Percentiles rank a stretch among this genome's conserved stretches.
These are phyloP conservation scores for Coniochaeta sp. DNA, from an alignment of 2,329 filamentous ascomycete genomes.

Conservation along the genomic window DNA sequence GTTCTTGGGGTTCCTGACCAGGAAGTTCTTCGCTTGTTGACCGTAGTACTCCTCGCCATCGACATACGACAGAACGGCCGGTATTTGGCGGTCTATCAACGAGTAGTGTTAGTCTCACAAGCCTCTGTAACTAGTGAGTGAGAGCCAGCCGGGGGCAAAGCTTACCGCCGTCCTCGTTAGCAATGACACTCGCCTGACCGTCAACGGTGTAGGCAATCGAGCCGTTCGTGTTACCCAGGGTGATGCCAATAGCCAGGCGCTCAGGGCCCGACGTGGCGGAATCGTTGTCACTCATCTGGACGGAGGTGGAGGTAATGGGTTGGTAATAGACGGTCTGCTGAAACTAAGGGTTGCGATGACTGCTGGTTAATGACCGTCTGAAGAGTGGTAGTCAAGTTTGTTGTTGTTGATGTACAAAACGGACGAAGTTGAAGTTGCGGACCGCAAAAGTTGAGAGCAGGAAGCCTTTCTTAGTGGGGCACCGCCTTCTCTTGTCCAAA, in stretches of 20 bases:
- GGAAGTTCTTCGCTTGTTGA: slow-evolving; percentile 87
- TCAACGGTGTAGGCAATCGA: slow-evolving; percentile 91
- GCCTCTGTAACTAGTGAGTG: background rate
- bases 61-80: slow-evolving; percentile 88
- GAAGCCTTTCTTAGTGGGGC: background rate
- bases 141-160: slow-evolving; percentile 8
- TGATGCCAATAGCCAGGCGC: slow-evolving; percentile 80
- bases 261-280: slow-evolving; percentile 35
- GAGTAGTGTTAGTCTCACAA: background rate
- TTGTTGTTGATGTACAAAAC: too few species aligned
- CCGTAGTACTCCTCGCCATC: slow-evolving; percentile 96
- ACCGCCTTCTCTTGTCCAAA: background rate
- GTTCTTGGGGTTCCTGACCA: slow-evolving; percentile 87
- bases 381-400: background rate
- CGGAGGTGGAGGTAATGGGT: slow-evolving; percentile 5
- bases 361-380: background rate
- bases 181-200: slow-evolving; percentile 95
- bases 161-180: slow-evolving; percentile 94
- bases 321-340: background rate
- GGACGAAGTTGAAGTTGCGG: background rate
- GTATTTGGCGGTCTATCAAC: slow-evolving; percentile 82
- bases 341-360: background rate
- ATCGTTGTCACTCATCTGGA: slow-evolving; percentile 39
- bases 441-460: background rate
- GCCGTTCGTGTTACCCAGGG: slow-evolving; percentile 97